Base-by-base conservation (phyloP, 805 yeast genomes). In the Yarrowia sp. region DNA sequence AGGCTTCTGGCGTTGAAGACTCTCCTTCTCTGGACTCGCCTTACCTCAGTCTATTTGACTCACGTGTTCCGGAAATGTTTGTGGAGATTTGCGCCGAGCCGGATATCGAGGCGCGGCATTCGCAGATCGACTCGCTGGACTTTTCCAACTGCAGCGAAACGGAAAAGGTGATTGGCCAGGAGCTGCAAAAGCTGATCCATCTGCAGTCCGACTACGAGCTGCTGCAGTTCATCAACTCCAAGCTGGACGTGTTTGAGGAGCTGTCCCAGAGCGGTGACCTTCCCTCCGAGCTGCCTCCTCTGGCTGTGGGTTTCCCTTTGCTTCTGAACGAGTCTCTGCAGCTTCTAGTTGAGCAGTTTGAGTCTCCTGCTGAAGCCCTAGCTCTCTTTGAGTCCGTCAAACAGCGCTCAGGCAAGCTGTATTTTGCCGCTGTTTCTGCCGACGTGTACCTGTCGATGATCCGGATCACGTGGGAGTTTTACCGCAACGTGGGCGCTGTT, bases 381-480 rank as follows among this genome's bases (percentile, higher is more conserved):
- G 68, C 79, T 3, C 67, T 81, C 40, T 80, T 81, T 71, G 79
- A 80, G 61, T 61, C 69, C 39, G 72, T 76, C 38, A 78, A 75
- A 75, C 74, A 72, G 63, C 74, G 70, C 69, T 73, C 79, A 56
- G 70, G 77, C 63, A 82, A 76, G 61, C 75, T 77, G 10, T 81
- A 76, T 68, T 72, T 78, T 43, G 73, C 74, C 20, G 76, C 82
- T 1, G 79, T 82, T 63, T 76, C 81, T 2, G 77, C 76, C 13
- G 79, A 75, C 13, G 80, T 79, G 7, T 80, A 80, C 70, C 81
- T 80, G 70, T 72, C 73, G 44, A 76, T 79, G 52, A 70, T 82
- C 15, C 68, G 71, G 46, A 71, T 80, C 9, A 69, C 75, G n/a
- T 82, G 84, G 84, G 72, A 76, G 34, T 71, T 71, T 55, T 80